Evolutionary conservation across 2,329 filamentous ascomycete genomes (phyloP).

Genomic region (Myrmaecium sp.): DNA sequence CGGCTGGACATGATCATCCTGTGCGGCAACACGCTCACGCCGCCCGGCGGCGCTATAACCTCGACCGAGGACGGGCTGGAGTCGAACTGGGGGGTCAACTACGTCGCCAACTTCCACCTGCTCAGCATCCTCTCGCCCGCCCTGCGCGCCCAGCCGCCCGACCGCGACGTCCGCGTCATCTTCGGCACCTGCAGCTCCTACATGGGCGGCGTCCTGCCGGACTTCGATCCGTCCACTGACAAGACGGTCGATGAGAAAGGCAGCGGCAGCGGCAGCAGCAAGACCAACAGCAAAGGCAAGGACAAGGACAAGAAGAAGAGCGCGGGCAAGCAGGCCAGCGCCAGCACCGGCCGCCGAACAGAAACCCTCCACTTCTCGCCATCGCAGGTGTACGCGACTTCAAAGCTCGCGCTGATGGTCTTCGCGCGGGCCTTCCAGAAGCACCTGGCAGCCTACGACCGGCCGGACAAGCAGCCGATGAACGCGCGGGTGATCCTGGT

Average conservation of each 20-base stretch:
- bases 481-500: constrained; percentile 73
- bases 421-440: constrained; percentile 88
- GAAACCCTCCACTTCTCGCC: constrained; percentile 23
- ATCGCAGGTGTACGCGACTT: constrained; percentile 29
- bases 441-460: constrained; percentile 67
- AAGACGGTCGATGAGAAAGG: constrained; percentile 38
- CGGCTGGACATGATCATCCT: constrained; percentile 82
- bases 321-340: background rate
- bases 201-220: constrained; percentile 55
- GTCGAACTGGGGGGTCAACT: constrained; percentile 87
- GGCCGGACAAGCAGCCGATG: constrained; percentile 67
- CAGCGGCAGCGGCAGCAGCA: constrained; percentile 11
- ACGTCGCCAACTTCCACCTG: constrained; percentile 87
- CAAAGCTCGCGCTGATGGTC: constrained; percentile 60
- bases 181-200: constrained; percentile 80
- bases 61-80: constrained; percentile 69
- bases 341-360: no score
- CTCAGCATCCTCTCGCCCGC: constrained; percentile 83
- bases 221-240: constrained; percentile 26
- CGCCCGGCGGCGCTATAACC: constrained; percentile 41
- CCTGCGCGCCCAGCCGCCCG: constrained; percentile 75
- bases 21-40: constrained; percentile 63
- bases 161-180: constrained; percentile 80
- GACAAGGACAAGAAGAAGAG: constrained; percentile 5
- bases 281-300: constrained; percentile 39